A percentile compares a stretch with the other conserved stretches of the same genome.
These are phyloP conservation scores for Phtheirospermum japonicum DNA, from an alignment of 257 asterid species.

Conservation along the genomic window DNA sequence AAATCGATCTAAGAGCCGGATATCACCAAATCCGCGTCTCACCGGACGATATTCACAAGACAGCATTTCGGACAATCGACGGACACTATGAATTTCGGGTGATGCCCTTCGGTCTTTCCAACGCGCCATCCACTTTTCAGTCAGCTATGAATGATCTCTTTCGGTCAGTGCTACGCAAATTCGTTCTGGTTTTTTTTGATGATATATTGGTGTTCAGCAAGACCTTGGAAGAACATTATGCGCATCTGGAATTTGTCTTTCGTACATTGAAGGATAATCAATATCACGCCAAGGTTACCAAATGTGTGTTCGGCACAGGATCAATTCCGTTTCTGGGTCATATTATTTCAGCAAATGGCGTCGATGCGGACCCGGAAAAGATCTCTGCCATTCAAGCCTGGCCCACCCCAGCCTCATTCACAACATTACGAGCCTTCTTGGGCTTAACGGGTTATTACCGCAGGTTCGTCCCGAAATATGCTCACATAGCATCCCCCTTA, in stretches of 20 bases:
- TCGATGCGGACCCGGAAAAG: neutral
- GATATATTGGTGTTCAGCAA: no score
- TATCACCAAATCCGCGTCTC: neutral
- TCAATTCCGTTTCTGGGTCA: neutral
- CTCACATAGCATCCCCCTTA: neutral
- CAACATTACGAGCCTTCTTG: neutral
- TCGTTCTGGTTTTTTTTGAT: no score
- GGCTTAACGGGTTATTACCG: neutral
- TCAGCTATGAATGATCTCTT: neutral
- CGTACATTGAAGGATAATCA: no score
- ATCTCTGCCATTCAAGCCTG: neutral
- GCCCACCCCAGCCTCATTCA: neutral
- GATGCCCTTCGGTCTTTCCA: neutral
- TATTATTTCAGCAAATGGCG: neutral
- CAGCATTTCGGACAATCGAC: neutral
- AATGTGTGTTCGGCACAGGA: no score
- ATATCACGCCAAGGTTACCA: no score
- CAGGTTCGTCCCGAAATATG: neutral
- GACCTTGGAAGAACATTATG: no score
- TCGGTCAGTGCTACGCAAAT: no score
- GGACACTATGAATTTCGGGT: neutral
- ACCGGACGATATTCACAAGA: neutral
- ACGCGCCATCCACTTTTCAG: neutral
- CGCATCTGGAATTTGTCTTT: no score
- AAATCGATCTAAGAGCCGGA: no score